Evolutionary conservation across 2,329 filamentous ascomycete species (phyloP).

Genomic region (Claviceps cyperi): DNA sequence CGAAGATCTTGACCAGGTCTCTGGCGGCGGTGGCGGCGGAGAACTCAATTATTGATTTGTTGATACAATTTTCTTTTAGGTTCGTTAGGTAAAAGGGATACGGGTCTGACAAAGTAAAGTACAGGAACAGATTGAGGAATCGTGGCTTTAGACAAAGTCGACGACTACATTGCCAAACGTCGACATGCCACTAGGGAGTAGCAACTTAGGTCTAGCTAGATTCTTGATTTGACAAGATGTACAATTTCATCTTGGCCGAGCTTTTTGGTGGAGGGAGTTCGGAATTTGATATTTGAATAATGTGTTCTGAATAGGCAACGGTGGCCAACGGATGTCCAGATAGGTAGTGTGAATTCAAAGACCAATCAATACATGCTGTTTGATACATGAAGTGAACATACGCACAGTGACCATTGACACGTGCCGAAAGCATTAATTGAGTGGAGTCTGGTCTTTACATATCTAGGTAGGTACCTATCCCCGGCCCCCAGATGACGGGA

Average conservation of each 20-base stretch:
- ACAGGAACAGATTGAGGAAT: background rate
- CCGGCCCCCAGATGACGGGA: too few relatives aligned
- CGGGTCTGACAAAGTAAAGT: background rate
- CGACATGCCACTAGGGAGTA: background rate
- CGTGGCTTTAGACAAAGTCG: background rate
- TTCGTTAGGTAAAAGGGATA: conserved; percentile 17
- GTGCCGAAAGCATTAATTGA: background rate
- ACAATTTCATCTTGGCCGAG: background rate
- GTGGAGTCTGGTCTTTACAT: background rate
- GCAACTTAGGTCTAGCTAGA: background rate
- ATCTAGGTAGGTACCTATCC: too few relatives aligned
- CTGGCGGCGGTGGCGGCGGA: conserved; percentile 53
- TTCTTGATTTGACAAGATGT: background rate
- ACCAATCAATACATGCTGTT: too few relatives aligned
- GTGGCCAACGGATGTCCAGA: background rate
- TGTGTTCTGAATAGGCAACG: background rate
- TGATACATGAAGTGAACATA: too few relatives aligned
- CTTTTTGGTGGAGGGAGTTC: background rate
- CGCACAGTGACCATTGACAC: too few relatives aligned
- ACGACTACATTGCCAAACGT: background rate
- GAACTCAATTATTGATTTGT: conserved; percentile 69
- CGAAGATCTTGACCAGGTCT: conserved; percentile 85
- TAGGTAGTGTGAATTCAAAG: background rate
- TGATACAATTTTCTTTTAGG: background rate
- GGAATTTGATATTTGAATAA: background rate